Base-by-base conservation (phyloP, 2,329 filamentous ascomycete genomes). In the Madurella mycetomatis region DNA sequence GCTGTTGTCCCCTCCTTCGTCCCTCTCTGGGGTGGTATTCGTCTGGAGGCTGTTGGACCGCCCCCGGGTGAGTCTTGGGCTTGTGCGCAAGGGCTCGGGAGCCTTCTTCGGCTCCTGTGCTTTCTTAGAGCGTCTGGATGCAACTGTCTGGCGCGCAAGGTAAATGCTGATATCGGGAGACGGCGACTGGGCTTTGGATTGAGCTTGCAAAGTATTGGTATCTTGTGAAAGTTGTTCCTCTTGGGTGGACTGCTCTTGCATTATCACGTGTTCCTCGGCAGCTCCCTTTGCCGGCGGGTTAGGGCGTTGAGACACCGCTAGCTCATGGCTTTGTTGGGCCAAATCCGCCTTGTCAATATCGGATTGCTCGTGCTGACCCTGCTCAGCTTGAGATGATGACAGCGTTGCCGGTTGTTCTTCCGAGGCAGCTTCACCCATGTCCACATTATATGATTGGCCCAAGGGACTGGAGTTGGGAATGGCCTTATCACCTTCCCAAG, bases 1-100 rank as follows among this genome's bases (percentile, higher is more conserved):
- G 47, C 65, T 69, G 37, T 51, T 54, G 45, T 69, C 67, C 30
- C 63, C 61, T 30, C 63, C 61, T 31, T 64, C 58, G 12, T 57
- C 49, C 5, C 55, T 47, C 4, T 58, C 60, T 12, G 62, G 58
- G 12, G 59, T 64, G 25, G 56, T 46, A 47, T 62, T 62, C 43
- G 56, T 59, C 31, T 63, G 59, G 30, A 67, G 16, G 25, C 66
- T 69, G 47, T 55, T 56, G 2, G 67, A 68, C 12, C 65, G 61
- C 1, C 60, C 61, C 9, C 67, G 61, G 9, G 64, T 65, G n/a
- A 63, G 40, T n/a, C 60, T 57, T 2, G 59, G 55, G 50, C 60
- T 64, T 8, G 47, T 55, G 16, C 64, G 59, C 2, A 51, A n/a
- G 17, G 60, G 56, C 47, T 62, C 54, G 16, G 52, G 42, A 2